Base-by-base conservation (phyloP, 2,329 filamentous ascomycete species). In the Dendryphion nanum region DNA sequence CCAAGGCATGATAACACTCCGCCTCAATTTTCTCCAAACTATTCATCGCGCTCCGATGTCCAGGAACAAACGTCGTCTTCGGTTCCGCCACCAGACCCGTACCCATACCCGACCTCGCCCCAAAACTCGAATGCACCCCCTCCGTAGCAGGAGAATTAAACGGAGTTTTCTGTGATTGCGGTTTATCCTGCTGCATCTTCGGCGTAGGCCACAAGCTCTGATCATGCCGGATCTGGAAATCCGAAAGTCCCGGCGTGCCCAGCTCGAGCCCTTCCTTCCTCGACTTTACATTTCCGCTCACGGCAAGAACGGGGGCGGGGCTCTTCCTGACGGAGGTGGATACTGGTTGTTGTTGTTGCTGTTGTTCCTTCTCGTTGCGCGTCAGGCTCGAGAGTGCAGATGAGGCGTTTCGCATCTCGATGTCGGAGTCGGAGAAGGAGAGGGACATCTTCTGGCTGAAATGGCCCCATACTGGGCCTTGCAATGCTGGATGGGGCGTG, bases 1-100 rank as follows among this genome's bases (percentile, higher is more conserved):
- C 59, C 5, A 64, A 37, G 12, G 61, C 60, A 44, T 50, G 59
- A 35, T 48, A 62, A 2, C 62, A 41, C 26, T 59, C 47, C 26
- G 44, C 40, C 47, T 63, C 60, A 0, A 64, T 33, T 33, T 57
- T 60, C 24, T 60, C 59, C 19, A 59, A 46, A 37, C 54, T 58
- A n/a, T 52, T 55, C 40, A 53, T 50, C 1, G 45, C 47, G 17
- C 48, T 37, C 18, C 51, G 55, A 37, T 61, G 59, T 8, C 40
- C 42, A 8, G 50, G 41, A n/a, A 51, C 44, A 35, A 49, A 52
- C 0, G 43, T n/a, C n/a, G n/a, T n/a, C n/a, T n/a, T n/a, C n/a
- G n/a, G n/a, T n/a, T n/a, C n/a, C n/a, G n/a, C n/a, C n/a, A n/a
- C n/a, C n/a, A n/a, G n/a, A n/a, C n/a, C n/a, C n/a, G 8, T 26